These are phyloP conservation scores for Phaeotremella skinneri DNA, from an alignment of 768 basidiomycete genomes.

Conservation along the genomic window DNA sequence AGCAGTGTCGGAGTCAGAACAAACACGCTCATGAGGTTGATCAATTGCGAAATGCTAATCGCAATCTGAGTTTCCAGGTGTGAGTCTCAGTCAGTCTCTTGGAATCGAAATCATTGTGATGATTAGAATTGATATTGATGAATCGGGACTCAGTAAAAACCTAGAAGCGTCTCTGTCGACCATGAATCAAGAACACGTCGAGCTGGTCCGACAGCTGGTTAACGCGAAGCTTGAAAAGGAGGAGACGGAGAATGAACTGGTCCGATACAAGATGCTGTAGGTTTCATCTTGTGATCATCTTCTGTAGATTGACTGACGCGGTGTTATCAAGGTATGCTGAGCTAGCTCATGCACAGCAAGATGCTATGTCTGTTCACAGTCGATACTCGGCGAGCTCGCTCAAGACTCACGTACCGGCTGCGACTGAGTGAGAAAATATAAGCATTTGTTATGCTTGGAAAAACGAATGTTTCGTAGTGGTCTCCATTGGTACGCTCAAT, in stretches of 20 bases:
- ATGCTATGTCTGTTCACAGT: slow-evolving; percentile 61
- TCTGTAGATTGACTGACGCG: background rate
- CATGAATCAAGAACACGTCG: slow-evolving; percentile 51
- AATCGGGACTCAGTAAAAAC: slow-evolving; percentile 60
- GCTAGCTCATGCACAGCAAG: slow-evolving; percentile 73
- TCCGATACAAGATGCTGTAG: slow-evolving; percentile 87
- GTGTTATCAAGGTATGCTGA: slow-evolving; percentile 60
- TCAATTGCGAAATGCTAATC: slow-evolving; percentile 72
- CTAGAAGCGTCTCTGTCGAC: slow-evolving; percentile 71
- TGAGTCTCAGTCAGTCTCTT: slow-evolving; percentile 54
- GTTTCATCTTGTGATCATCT: slow-evolving; percentile 41
- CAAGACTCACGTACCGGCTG: background rate
- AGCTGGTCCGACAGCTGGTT: slow-evolving; percentile 70
- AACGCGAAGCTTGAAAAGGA: slow-evolving; percentile 83
- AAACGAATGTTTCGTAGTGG: no score
- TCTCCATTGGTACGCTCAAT: no score
- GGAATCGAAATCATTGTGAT: no score
- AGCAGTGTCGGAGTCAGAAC: slow-evolving; percentile 70
- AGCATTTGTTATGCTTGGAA: no score
- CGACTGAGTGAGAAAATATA: no score
- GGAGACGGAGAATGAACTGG: slow-evolving; percentile 88
- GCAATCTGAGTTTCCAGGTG: slow-evolving; percentile 73
- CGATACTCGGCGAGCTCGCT: slow-evolving; percentile 18
- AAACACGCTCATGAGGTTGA: slow-evolving; percentile 84
- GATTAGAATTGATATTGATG: slow-evolving; percentile 9